Conservation (phyloP, 208 protist genomes). For the Naegleria gruberi region DNA sequence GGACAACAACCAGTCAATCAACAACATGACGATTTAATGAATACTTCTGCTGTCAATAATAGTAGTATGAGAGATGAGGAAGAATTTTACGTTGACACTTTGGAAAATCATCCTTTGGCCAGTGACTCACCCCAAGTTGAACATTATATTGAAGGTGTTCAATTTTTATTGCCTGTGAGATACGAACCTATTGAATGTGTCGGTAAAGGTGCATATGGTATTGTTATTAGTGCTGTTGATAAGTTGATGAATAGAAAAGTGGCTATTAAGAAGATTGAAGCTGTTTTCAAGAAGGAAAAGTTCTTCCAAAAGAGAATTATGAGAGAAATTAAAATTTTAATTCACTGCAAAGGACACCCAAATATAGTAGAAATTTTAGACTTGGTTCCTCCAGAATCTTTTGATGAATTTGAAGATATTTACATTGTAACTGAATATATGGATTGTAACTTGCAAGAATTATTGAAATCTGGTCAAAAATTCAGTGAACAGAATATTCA, state of each 20-base stretch:
- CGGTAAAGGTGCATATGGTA: neutral
- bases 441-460: slow-evolving; percentile 39
- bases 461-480: slow-evolving; percentile 14
- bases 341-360: neutral
- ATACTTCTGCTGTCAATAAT: neutral
- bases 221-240: neutral
- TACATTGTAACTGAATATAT: slow-evolving; percentile 55
- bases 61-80: neutral
- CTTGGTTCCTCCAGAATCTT: neutral
- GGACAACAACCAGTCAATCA: neutral
- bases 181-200: neutral
- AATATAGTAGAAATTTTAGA: slow-evolving; percentile 9
- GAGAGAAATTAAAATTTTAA: slow-evolving; percentile 10
- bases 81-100: neutral
- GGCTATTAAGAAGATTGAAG: slow-evolving; percentile 8
- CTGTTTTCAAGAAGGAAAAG: neutral
- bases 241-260: neutral
- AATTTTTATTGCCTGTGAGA: neutral
- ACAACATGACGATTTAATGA: neutral
- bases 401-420: slow-evolving; percentile 37
- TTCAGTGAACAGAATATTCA: slow-evolving; percentile 33
- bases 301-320: slow-evolving; percentile 6
- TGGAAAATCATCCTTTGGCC: neutral
- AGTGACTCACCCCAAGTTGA: neutral
- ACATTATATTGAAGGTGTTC: neutral